Base-by-base conservation (phyloP, 2,329 filamentous ascomycete genomes). In the Fusarium metavorans region DNA sequence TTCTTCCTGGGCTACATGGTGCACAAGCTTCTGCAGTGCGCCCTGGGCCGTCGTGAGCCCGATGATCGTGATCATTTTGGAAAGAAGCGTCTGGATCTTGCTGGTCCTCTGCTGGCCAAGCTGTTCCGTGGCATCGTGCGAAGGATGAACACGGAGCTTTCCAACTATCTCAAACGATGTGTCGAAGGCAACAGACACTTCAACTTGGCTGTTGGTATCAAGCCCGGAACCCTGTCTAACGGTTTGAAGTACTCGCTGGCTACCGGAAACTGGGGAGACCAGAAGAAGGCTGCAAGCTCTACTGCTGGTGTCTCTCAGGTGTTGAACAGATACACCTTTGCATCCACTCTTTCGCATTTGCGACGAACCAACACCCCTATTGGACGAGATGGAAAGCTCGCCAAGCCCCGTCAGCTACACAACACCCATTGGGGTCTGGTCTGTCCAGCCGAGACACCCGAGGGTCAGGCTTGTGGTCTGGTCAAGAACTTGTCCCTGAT, bases 1-100 rank as follows among this genome's bases (percentile, higher is more conserved):
- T 99, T 98, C 85, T 99, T 98, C 88, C 87, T 99, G 58, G 97
- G 97, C 25, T 99, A 99, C 85, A 99, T 99, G 96, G 94, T 98
- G 56, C 96, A 99, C 84, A 94, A 97, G 81, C 89, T 99, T 78
- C 88, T 98, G 27, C 96, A 98, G 83, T 98, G 95, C 81, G 94
- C 95, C 64, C 89, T 99, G 57, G 97, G 97, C 61, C 93, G 97
- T 71, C 93, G 95, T 72, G 97, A 98, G 81, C 95, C 95, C 30
- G 97, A 99, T 80, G 97, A 99, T 81, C 94, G 97, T 87, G 97
- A 99, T 87, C 97, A 99, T 83, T 98, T 99, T 80, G 97, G 97
- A 80, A 98, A 98, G 89, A 99, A 99, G 89, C 93, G 97, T 76
- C 88, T 99, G 67, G 97, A 99, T 86, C 89, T 99, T 79, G 96